phyloP scores from a whole-genome alignment of 225 moss, liverwort and hornwort genomes.

The Bryum argenteum region DNA sequence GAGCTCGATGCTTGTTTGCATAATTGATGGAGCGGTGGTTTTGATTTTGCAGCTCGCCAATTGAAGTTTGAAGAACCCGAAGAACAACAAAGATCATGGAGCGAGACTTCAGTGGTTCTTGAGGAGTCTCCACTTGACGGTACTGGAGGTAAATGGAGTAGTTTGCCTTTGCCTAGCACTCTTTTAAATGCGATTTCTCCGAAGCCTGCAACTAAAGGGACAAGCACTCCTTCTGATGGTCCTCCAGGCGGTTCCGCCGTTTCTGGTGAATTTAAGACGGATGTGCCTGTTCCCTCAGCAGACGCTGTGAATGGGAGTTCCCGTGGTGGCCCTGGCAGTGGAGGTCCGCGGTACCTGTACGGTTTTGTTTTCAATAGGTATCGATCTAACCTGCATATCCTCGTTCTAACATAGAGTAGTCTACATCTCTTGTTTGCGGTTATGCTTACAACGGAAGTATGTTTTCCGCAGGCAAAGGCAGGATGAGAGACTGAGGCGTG shows the following conservation, averaged over 20 bases:
- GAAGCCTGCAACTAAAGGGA: constrained; percentile 53
- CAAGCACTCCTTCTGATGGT: constrained; percentile 32
- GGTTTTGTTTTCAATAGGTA: constrained; percentile 97
- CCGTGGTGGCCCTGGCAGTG: constrained; percentile 79
- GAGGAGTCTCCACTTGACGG: constrained; percentile 37
- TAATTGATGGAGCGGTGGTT: neutral
- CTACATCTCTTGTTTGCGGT: constrained; percentile 13
- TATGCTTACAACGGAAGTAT: constrained; percentile 28
- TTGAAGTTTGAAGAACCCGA: constrained; percentile 45
- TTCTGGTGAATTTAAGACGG: constrained; percentile 36
- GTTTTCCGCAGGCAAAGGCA: constrained; percentile 78
- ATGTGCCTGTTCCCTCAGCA: constrained; percentile 37
- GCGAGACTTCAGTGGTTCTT: constrained; percentile 48
- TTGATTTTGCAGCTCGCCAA: constrained; percentile 47
- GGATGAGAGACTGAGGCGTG: constrained; percentile 95
- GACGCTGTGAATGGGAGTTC: constrained; percentile 46
- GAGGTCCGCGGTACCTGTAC: constrained; percentile 83
- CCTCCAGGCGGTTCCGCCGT: constrained; percentile 23
- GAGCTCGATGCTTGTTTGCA: constrained; percentile 26
- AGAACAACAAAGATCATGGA: constrained; percentile 43
- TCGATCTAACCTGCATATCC: constrained; percentile 5
- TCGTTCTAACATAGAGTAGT: constrained; percentile 12
- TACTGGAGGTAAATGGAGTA: constrained; percentile 56
- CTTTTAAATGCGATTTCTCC: constrained; percentile 84
- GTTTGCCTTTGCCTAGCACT: constrained; percentile 73